phyloP scores from a whole-genome alignment of 2,329 filamentous ascomycete genomes.

The Orbilia javanica region DNA sequence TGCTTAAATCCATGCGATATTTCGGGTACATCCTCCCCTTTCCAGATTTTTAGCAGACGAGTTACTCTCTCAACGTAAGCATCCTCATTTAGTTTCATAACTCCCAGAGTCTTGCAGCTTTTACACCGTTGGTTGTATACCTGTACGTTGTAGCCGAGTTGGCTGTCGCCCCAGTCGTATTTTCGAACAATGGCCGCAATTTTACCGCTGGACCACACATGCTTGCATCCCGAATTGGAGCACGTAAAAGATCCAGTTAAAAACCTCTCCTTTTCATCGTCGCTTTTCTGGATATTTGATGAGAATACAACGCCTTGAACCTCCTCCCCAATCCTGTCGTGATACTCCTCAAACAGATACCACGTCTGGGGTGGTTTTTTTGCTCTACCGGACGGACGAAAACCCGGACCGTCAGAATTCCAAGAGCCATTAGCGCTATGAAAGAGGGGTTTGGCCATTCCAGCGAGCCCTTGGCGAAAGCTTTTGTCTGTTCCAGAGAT shows the following conservation, averaged over 20 bases:
- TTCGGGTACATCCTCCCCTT: conserved; percentile 10
- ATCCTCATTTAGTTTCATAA: conserved; percentile 23
- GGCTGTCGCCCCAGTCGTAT: conserved; percentile 12
- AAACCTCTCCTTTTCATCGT: conserved; percentile 3
- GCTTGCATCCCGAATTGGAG: neutral
- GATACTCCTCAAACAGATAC: conserved; percentile 26
- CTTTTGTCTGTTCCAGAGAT: neutral
- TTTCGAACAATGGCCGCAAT: conserved; percentile 29
- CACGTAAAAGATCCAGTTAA: conserved; percentile 28
- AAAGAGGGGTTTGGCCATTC: neutral
- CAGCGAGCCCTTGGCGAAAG: conserved; percentile 1
- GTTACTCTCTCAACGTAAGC: conserved; percentile 20
- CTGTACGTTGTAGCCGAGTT: conserved; percentile 16
- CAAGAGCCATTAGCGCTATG: conserved; percentile 4
- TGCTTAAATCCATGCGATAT: conserved; percentile 11
- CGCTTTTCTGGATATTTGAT: neutral
- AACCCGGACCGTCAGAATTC: neutral
- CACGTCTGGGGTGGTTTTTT: neutral
- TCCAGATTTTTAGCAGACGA: conserved; percentile 9
- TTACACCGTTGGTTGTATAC: conserved; percentile 32
- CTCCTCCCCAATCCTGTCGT: conserved; percentile 8
- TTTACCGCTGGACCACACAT: conserved; percentile 12
- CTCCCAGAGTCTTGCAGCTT: conserved; percentile 12
- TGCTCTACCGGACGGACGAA: neutral
- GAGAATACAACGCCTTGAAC: conserved; percentile 25